Conservation (phyloP, 108 stramenopile species). For the Cyclotella atomus region DNA sequence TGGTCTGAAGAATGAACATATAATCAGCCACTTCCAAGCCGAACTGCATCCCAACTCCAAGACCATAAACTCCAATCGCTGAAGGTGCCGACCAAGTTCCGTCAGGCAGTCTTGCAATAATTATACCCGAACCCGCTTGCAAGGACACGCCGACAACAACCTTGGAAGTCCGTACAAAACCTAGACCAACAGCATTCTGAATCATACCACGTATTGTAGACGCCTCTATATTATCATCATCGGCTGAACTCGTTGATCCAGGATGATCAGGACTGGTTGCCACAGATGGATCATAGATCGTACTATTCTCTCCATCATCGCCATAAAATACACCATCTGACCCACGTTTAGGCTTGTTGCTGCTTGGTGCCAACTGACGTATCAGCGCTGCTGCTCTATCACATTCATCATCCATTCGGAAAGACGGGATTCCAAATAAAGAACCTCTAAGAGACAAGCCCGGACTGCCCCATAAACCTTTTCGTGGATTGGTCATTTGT, state of each 20-base stretch:
- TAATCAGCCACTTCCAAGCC: slow-evolving; percentile 89
- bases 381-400: slow-evolving; percentile 74
- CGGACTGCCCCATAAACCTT: slow-evolving; percentile 31
- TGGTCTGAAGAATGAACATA: slow-evolving; percentile 83
- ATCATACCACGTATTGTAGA: slow-evolving; percentile 82
- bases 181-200: slow-evolving; percentile 77
- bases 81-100: slow-evolving; percentile 92
- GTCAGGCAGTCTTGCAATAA: slow-evolving; percentile 78
- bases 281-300: slow-evolving; percentile 10
- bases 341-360: slow-evolving; percentile 28
- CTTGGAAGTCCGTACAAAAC: slow-evolving; percentile 86
- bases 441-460: slow-evolving; percentile 39
- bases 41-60: slow-evolving; percentile 86
- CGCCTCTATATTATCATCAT: slow-evolving; percentile 61
- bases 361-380: slow-evolving; percentile 57
- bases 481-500: slow-evolving; percentile 29
- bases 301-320: slow-evolving; percentile 17
- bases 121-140: slow-evolving; percentile 84
- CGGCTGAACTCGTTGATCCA: not conserved
- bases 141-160: slow-evolving; percentile 82
- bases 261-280: slow-evolving; percentile 24
- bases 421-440: slow-evolving; percentile 57
- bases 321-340: slow-evolving; percentile 7
- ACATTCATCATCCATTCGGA: slow-evolving; percentile 90
- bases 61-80: slow-evolving; percentile 81